A percentile compares a stretch with the other conserved stretches of the same genome.
Evolutionary conservation across 805 yeast species (phyloP).

Genomic region (Phaffomyces thermotolerans): DNA sequence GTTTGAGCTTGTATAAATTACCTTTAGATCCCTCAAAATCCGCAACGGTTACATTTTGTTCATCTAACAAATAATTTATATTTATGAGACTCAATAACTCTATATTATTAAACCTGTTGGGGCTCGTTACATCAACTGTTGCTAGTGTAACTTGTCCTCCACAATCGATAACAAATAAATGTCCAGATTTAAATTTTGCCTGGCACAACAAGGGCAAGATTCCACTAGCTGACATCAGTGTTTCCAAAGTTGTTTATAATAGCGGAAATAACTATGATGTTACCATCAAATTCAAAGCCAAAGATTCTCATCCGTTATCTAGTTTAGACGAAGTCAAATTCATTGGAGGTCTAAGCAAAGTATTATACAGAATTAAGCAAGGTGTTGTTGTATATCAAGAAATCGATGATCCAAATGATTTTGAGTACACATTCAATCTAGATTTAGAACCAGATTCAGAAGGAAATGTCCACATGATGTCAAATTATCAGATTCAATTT

Average conservation of each 20-base stretch:
- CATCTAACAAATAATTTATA: no score
- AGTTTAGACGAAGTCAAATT: conserved; percentile 11
- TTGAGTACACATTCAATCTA: conserved; percentile 7
- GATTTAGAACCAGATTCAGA: background rate
- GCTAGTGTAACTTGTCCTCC: no score
- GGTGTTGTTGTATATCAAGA: background rate
- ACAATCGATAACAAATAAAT: background rate
- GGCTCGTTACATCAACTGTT: no score
- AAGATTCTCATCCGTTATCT: conserved; percentile 2
- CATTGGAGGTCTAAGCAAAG: conserved; percentile 2
- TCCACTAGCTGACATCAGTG: conserved; percentile 10
- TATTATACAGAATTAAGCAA: background rate
- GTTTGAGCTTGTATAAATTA: no score
- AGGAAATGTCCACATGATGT: conserved; percentile 6
- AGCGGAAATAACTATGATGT: conserved; percentile 8
- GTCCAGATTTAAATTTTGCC: conserved; percentile 6
- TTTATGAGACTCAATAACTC: no score
- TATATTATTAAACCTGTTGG: no score
- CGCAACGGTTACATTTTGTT: no score
- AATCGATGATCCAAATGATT: conserved; percentile 6
- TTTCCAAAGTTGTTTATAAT: conserved; percentile 5
- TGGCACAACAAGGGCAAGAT: conserved; percentile 3
- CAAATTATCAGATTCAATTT: conserved; percentile 8
- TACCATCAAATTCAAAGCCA: conserved; percentile 6
- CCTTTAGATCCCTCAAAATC: no score